Base-by-base conservation (phyloP, 345 rosid genomes). In the Hibiscus tridactylites region DNA sequence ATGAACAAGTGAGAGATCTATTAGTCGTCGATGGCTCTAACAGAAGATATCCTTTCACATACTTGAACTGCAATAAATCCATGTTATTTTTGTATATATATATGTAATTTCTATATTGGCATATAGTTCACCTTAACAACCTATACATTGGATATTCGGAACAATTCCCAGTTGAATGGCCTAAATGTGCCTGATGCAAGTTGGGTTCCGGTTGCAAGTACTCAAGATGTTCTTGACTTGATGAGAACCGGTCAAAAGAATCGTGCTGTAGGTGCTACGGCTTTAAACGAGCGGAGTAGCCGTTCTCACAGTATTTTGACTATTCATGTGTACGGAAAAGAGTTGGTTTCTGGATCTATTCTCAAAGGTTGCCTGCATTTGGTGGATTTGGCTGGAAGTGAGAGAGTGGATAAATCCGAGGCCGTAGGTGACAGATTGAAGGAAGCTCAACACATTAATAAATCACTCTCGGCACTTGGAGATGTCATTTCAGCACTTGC, bases 371-470 rank as follows among this genome's bases (percentile, higher is more conserved):
- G 98, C 81, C 90, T 95, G 54, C 99, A 95, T 82, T 78, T 95
- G 72, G 99, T 95, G 78, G 99, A 95, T 83, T 86, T 95, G 74
- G 99, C 99, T 73, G 99, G 98, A 67, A 95, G 99, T 69, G 98
- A 95, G 81, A 87, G 99, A 82, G 99, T 92, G 13, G 98, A 92
- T 64, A 92, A 92, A 80, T 95, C 97, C 0, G 99, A 95, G 84
- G 98, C 98, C 12, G 91, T 86, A 3, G 99, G 99, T 1, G 99
- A 95, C 66, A 89, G 99, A 81, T 78, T 95, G 75, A 95, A 93
- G 81, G 98, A 95, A 86, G 97, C 98, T 75, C 98, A 95, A 71
- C 89, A 95, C 70, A 95, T 95, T 39, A 95, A 95, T 65, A 85
- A 87, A 74, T 95, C 99, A 1, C 88, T 95, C 33, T 95, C 98